Evolutionary conservation across 2,329 filamentous ascomycete genomes (phyloP).

Genomic region (Cladophialophora exuberans): DNA sequence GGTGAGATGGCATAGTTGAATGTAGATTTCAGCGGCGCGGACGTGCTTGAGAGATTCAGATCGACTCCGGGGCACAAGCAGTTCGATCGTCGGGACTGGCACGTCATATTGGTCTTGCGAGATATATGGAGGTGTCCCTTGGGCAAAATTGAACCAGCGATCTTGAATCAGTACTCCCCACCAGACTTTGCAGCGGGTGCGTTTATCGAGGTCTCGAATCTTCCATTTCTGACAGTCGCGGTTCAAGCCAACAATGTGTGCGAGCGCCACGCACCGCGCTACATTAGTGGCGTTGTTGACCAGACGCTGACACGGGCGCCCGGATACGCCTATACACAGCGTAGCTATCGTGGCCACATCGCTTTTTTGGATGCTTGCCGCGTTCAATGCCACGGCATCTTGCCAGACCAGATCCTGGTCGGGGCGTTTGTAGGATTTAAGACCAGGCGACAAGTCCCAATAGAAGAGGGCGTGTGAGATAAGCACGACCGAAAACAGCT

Average conservation of each 20-base stretch:
- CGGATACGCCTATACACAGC: conserved; percentile 61
- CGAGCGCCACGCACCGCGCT: conserved; percentile 57
- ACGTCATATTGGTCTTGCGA: conserved; percentile 59
- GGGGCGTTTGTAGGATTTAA: conserved; percentile 54
- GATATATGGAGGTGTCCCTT: conserved; percentile 59
- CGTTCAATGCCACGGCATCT: conserved; percentile 61
- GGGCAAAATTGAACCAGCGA: conserved; percentile 59
- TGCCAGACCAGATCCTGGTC: conserved; percentile 66
- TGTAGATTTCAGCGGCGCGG: conserved; percentile 54
- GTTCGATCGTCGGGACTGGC: conserved; percentile 54
- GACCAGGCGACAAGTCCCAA: conserved; percentile 55
- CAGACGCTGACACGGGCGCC: conserved; percentile 49
- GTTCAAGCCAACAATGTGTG: conserved; percentile 60
- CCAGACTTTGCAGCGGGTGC: conserved; percentile 56
- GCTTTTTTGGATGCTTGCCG: conserved; percentile 59
- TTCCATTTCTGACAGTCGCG: conserved; percentile 59
- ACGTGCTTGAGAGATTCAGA: conserved; percentile 45
- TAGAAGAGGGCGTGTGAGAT: conserved; percentile 63
- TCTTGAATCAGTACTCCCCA: conserved; percentile 62
- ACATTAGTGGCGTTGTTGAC: conserved; percentile 55
- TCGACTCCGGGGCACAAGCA: conserved; percentile 41
- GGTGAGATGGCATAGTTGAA: conserved; percentile 55
- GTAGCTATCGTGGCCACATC: conserved; percentile 62
- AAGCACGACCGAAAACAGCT: conserved; percentile 59
- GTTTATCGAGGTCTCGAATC: conserved; percentile 54